Evolutionary conservation across 2,329 filamentous ascomycete species (phyloP), one percentile per base, ranked within the genome.

Genomic region (Hymenoscyphus occultus): DNA sequence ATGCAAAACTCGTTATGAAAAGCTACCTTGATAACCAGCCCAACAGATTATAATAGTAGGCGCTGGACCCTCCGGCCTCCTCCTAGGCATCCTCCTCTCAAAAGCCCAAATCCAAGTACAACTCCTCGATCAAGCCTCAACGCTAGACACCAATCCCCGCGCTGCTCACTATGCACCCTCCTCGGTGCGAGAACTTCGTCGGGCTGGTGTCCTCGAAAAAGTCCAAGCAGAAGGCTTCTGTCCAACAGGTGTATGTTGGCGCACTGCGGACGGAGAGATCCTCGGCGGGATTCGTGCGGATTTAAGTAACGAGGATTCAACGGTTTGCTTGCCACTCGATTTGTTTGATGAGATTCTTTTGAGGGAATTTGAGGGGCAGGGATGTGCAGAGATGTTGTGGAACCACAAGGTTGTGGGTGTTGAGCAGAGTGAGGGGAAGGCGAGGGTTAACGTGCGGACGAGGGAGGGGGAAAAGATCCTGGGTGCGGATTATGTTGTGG

Each of bases 111-210:
- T 87, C 64, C 74, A 78, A 45, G 80, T 84, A 57, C 80, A 80
- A 32, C 77, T 87, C 16, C 77, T 89, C 62, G 86, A 89, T 70
- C 82, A 82, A 2, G 79, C 81, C 2, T 73, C 79, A 22, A 77
- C 82, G 61, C 79, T 88, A 45, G 84, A 87, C 75, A 78, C 82
- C 64, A 84, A 85, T 65, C 86, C 86, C 0, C 83, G 86, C 40
- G 86, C 86, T 19, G 83, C 85, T 2, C 84, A 87, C 74, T 88
- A 88, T 73, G 84, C 83, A 5, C 79, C 83, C 0, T 80, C 84
- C 0, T 84, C 85, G 2, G 80, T 85, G 42, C 82, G 82, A 39
- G 85, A 87, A 68, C 79, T 89, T 60, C 74, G 79, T 54, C 81
- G 84, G 32, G 86, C 86, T 0, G 86, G 86, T 0, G 80, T 89